phyloP scores from a whole-genome alignment of 2,329 filamentous ascomycete genomes.

The Penicillium palitans region DNA sequence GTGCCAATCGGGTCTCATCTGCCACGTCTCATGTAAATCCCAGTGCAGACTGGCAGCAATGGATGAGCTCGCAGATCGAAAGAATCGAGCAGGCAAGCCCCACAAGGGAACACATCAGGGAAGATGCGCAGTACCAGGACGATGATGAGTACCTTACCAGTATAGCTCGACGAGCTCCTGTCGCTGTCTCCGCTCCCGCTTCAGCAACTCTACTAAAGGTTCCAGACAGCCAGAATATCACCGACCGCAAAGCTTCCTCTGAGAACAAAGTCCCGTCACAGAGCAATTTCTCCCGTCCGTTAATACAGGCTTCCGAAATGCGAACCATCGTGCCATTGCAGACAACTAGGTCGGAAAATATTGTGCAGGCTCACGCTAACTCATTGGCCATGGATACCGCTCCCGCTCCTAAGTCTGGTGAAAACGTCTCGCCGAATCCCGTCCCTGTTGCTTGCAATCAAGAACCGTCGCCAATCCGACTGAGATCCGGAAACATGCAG shows the following conservation, averaged over 20 bases:
- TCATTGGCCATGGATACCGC: background rate
- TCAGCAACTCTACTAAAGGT: background rate
- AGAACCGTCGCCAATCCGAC: conserved; percentile 26
- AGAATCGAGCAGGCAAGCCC: conserved; percentile 31
- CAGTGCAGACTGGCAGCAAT: conserved; percentile 41
- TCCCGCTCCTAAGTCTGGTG: background rate
- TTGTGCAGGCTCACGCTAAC: conserved; percentile 3
- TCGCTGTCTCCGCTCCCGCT: background rate
- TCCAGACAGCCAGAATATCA: background rate
- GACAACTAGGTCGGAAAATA: conserved; percentile 8
- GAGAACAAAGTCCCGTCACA: conserved; percentile 14
- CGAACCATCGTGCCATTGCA: conserved; percentile 22
- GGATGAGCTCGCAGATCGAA: conserved; percentile 40
- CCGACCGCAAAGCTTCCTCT: background rate
- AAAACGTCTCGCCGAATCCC: conserved; percentile 1
- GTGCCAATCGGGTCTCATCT: conserved; percentile 3
- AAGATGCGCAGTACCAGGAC: conserved; percentile 40
- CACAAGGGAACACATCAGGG: conserved; percentile 38
- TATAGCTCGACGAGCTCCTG: conserved; percentile 8
- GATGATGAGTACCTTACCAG: conserved; percentile 22
- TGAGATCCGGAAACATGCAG: conserved; percentile 24
- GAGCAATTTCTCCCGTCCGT: conserved; percentile 42
- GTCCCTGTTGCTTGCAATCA: background rate
- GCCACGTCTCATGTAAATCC: conserved; percentile 17
- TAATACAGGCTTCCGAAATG: conserved; percentile 36